phyloP scores from a whole-genome alignment of 116 monocot species.

The Papilionanthe hybrid region DNA sequence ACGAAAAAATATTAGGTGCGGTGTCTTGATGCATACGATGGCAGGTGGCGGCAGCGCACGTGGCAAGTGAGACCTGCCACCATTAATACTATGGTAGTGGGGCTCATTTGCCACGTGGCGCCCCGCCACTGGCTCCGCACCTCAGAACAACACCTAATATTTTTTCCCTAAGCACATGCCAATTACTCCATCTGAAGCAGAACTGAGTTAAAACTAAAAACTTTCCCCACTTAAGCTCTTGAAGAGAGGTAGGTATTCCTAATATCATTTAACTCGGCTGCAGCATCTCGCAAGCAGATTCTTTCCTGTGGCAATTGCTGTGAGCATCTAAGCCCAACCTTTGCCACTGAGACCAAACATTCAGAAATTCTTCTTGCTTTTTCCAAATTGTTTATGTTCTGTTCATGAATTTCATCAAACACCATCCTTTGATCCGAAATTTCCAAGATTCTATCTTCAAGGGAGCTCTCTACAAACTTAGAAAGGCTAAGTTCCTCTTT shows the following conservation, averaged over 20 bases:
- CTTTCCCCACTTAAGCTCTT: not conserved
- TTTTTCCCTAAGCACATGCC: too few relatives aligned
- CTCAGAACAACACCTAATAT: too few relatives aligned
- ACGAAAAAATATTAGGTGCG: too few relatives aligned
- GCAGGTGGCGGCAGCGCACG: too few relatives aligned
- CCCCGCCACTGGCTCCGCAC: too few relatives aligned
- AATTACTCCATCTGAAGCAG: not conserved
- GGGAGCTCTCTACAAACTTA: slow-evolving; percentile 12
- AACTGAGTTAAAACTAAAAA: not conserved
- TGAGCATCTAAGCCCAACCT: slow-evolving; percentile 25
- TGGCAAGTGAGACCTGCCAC: too few relatives aligned
- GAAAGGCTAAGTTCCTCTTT: slow-evolving; percentile 10
- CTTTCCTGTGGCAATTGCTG: slow-evolving; percentile 4
- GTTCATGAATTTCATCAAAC: not conserved
- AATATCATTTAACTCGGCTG: not conserved
- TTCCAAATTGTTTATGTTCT: not conserved
- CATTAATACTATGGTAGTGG: too few relatives aligned
- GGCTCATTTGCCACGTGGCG: too few relatives aligned
- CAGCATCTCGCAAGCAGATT: slow-evolving; percentile 9
- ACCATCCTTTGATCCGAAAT: slow-evolving; percentile 18
- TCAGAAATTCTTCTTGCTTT: not conserved
- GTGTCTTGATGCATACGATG: too few relatives aligned
- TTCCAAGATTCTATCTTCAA: not conserved
- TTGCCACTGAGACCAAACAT: slow-evolving; percentile 9
- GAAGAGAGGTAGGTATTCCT: slow-evolving; percentile 5